Evolutionary conservation across 2,329 filamentous ascomycete genomes (phyloP).

Genomic region (Intubia oerlemansii): DNA sequence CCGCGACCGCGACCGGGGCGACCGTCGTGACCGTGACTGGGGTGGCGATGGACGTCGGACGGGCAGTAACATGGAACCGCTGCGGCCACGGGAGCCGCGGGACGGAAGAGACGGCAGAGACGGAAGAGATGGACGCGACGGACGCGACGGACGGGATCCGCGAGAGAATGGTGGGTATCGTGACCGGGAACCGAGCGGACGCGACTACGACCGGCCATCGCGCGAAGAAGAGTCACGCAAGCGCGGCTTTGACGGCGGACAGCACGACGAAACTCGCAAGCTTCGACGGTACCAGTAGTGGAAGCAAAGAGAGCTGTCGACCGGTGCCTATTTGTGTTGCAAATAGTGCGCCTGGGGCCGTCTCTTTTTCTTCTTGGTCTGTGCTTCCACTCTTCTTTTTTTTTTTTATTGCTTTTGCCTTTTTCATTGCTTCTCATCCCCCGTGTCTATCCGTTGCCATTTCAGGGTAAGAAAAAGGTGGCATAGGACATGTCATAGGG

Average conservation of each 20-base stretch:
- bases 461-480: no score
- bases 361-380: no score
- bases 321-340: no score
- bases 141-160: no score
- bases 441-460: no score
- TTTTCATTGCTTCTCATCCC: no score
- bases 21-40: neutral
- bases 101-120: no score
- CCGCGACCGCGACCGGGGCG: slow-evolving; percentile 1
- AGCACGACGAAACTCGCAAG: slow-evolving; percentile 58
- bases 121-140: neutral
- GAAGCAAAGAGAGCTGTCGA: no score
- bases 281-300: slow-evolving; percentile 39
- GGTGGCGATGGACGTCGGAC: slow-evolving; percentile 18
- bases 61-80: slow-evolving; percentile 11
- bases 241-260: slow-evolving; percentile 56
- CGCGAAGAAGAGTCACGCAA: slow-evolving; percentile 36
- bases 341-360: no score
- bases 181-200: slow-evolving; percentile 9
- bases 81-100: slow-evolving; percentile 10
- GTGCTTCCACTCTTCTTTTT: no score
- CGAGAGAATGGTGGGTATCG: slow-evolving; percentile 13
- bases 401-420: no score
- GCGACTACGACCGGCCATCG: slow-evolving; percentile 31
- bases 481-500: no score